Conservation (phyloP, 768 basidiomycete genomes). For the Trametes elegans region DNA sequence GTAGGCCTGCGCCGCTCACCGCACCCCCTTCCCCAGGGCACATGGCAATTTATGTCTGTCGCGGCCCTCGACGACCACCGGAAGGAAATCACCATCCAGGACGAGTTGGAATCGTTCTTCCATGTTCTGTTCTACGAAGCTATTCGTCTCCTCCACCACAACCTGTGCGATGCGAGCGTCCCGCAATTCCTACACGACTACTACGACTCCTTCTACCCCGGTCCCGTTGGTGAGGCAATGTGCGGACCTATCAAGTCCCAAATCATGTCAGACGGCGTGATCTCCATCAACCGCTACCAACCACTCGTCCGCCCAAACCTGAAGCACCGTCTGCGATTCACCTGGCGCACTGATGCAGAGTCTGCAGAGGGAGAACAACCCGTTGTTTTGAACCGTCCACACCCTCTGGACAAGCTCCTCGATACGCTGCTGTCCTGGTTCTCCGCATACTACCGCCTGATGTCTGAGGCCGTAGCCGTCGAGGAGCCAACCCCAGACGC, state of each 20-base stretch:
- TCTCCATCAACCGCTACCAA: not conserved
- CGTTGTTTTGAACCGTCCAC: no score
- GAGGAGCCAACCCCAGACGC: not conserved
- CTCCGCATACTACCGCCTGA: not conserved
- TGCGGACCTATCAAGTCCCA: not conserved
- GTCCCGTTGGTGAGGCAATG: not conserved
- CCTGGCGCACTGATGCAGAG: no score
- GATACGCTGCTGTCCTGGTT: not conserved
- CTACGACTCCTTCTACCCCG: not conserved
- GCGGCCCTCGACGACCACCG: not conserved
- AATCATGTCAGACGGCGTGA: not conserved
- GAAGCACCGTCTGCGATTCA: no score
- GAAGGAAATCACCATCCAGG: constrained; percentile 5
- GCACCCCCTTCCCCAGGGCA: no score
- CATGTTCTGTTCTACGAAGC: constrained; percentile 9
- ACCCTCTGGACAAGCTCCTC: not conserved
- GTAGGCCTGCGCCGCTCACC: no score
- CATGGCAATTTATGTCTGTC: constrained; percentile 23
- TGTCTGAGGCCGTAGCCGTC: not conserved
- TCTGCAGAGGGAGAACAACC: no score
- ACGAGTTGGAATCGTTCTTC: constrained; percentile 23
- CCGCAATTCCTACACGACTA: not conserved
- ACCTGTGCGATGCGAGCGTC: not conserved
- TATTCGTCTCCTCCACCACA: constrained; percentile 3
- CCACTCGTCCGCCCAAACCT: no score